phyloP scores from a whole-genome alignment of 768 basidiomycete genomes.

The Trametopsis cervina region DNA sequence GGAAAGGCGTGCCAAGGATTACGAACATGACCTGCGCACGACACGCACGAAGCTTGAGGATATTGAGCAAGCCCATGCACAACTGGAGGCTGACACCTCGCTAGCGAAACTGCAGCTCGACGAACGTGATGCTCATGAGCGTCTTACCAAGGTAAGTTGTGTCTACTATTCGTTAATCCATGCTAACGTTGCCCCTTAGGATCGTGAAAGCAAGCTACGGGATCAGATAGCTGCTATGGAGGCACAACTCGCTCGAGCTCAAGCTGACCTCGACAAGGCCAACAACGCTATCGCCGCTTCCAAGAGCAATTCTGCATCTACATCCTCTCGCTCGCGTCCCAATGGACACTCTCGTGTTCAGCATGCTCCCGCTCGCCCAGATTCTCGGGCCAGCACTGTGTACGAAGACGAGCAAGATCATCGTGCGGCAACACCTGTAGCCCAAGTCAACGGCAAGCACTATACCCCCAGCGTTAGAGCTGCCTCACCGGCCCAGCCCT shows the following conservation, averaged over 20 bases:
- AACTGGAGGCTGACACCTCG: slow-evolving; percentile 67
- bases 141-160: slow-evolving; percentile 51
- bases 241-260: slow-evolving; percentile 47
- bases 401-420: slow-evolving; percentile 39
- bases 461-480: slow-evolving; percentile 33
- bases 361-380: slow-evolving; percentile 53
- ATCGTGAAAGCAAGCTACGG: slow-evolving; percentile 60
- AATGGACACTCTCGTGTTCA: slow-evolving; percentile 30
- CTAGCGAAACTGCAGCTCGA: slow-evolving; percentile 66
- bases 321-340: slow-evolving; percentile 32
- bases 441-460: slow-evolving; percentile 29
- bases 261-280: slow-evolving; percentile 50
- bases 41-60: slow-evolving; percentile 58
- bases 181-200: slow-evolving; percentile 33
- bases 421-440: slow-evolving; percentile 46
- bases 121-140: slow-evolving; percentile 66
- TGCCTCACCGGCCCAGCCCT: slow-evolving; percentile 43
- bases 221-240: slow-evolving; percentile 63
- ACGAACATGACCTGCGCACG: slow-evolving; percentile 56
- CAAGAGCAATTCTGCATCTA: slow-evolving; percentile 23
- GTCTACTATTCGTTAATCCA: background rate
- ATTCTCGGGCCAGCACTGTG: slow-evolving; percentile 65
- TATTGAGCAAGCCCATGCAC: slow-evolving; percentile 53
- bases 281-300: slow-evolving; percentile 24
- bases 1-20: slow-evolving; percentile 72